Evolutionary conservation across 1,284 basidiomycete genomes (phyloP).

Genomic region (Boletellus deceptivus): DNA sequence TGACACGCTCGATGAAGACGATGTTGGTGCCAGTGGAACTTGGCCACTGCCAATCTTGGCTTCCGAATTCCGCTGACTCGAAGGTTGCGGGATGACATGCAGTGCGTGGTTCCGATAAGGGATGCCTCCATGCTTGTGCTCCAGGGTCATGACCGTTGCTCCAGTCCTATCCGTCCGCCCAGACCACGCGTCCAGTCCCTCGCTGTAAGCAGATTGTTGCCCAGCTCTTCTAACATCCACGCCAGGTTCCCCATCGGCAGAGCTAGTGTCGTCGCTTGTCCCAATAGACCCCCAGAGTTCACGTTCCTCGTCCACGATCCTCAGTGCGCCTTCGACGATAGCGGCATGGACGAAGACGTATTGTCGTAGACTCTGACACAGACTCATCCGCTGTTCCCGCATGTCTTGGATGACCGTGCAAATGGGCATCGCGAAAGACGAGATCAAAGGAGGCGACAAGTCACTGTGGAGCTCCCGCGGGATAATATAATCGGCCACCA

Average conservation of each 20-base stretch:
- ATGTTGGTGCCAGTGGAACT: constrained; percentile 8
- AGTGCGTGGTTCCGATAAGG: constrained; percentile 8
- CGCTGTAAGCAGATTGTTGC: constrained; percentile 3
- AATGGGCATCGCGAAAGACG: constrained; percentile 69
- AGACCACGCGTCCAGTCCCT: constrained; percentile 10
- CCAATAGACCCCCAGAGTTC: constrained; percentile 33
- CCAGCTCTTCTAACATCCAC: background rate
- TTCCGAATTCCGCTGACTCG: constrained; percentile 9
- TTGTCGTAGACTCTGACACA: constrained; percentile 86
- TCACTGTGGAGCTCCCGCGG: constrained; percentile 57
- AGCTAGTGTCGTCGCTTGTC: constrained; percentile 29
- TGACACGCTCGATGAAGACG: constrained; percentile 22
- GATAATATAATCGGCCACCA: constrained; percentile 51
- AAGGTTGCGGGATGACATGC: constrained; percentile 5
- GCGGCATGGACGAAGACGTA: constrained; percentile 89
- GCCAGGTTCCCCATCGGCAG: constrained; percentile 14
- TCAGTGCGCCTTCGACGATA: constrained; percentile 77
- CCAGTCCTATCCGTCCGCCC: constrained; percentile 1
- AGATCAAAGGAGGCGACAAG: constrained; percentile 56
- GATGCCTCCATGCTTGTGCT: background rate
- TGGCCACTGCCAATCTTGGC: constrained; percentile 12
- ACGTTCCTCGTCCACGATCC: constrained; percentile 74
- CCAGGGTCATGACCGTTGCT: background rate
- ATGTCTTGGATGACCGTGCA: constrained; percentile 81
- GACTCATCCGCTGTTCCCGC: constrained; percentile 88